These are phyloP conservation scores for Mucor indicus DNA, from an alignment of 371 early-diverging fungal species.

Conservation along the genomic window DNA sequence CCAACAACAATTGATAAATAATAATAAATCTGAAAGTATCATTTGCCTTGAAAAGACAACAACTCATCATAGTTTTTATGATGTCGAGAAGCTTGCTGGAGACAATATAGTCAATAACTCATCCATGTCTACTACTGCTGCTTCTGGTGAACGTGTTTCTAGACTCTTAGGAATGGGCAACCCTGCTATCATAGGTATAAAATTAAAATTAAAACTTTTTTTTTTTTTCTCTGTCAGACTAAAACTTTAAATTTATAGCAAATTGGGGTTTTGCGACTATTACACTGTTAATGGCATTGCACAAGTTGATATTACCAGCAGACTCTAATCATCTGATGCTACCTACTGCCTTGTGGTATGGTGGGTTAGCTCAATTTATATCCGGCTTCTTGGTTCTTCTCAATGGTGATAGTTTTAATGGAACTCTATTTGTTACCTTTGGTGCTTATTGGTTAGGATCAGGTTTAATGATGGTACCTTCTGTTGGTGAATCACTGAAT, in stretches of 20 bases:
- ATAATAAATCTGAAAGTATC: background rate
- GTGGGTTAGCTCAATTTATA: slow-evolving; percentile 24
- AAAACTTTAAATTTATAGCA: slow-evolving; percentile 1
- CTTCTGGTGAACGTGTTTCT: background rate
- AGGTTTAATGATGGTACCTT: slow-evolving; percentile 26
- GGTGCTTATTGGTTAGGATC: slow-evolving; percentile 22
- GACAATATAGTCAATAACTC: background rate
- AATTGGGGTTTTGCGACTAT: slow-evolving; percentile 13
- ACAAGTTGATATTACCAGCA: slow-evolving; percentile 12
- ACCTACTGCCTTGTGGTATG: slow-evolving; percentile 10
- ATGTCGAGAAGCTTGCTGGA: background rate
- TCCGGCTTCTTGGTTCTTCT: slow-evolving; percentile 37
- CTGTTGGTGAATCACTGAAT: slow-evolving; percentile 24
- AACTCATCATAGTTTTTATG: slow-evolving; percentile 4
- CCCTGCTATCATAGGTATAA: slow-evolving; percentile 10
- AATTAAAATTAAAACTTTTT: background rate
- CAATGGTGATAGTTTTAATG: slow-evolving; percentile 37
- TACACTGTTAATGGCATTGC: slow-evolving; percentile 8
- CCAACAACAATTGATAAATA: slow-evolving; percentile 5
- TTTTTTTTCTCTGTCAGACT: background rate
- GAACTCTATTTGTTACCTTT: slow-evolving; percentile 38
- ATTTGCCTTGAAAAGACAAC: slow-evolving; percentile 4
- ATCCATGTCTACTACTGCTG: background rate
- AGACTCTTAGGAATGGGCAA: slow-evolving; percentile 9
- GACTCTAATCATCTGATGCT: slow-evolving; percentile 7